These are phyloP conservation scores for Arthromyces matolae DNA, from an alignment of 768 basidiomycete species.

Conservation along the genomic window DNA sequence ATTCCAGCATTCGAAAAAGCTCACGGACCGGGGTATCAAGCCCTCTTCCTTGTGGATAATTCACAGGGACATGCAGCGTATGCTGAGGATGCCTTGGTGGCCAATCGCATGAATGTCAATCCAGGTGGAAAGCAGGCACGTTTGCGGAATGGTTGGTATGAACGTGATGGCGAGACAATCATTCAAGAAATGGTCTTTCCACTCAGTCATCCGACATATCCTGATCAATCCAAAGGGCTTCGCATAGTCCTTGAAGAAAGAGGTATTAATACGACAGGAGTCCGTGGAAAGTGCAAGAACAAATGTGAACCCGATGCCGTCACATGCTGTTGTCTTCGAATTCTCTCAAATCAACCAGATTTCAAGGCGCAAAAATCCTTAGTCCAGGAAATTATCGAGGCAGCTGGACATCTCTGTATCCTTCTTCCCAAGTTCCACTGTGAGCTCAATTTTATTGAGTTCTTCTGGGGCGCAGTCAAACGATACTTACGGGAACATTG, in stretches of 20 bases:
- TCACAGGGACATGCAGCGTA: constrained; percentile 34
- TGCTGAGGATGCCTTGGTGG: constrained; percentile 31
- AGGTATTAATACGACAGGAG: neutral
- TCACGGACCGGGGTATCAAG: constrained; percentile 23
- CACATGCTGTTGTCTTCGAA: neutral
- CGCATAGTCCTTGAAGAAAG: neutral
- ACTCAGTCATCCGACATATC: constrained; percentile 8
- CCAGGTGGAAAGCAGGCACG: constrained; percentile 36
- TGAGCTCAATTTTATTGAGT: constrained; percentile 2
- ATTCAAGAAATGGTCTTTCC: constrained; percentile 4
- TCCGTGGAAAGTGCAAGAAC: neutral
- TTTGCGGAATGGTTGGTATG: constrained; percentile 1
- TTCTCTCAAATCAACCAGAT: neutral
- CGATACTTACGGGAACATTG: neutral
- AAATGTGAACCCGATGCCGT: neutral
- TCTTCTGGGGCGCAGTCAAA: neutral
- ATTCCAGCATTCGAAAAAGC: neutral
- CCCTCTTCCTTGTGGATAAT: constrained; percentile 27
- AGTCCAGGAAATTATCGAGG: neutral
- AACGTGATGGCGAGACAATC: neutral
- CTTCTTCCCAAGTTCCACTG: neutral
- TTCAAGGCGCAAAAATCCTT: neutral
- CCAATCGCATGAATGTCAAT: constrained; percentile 31
- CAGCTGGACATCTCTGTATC: neutral
- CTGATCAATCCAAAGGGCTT: constrained; percentile 2